Conservation (phyloP, 2,329 filamentous ascomycete genomes). For the Geosmithia morbida region DNA sequence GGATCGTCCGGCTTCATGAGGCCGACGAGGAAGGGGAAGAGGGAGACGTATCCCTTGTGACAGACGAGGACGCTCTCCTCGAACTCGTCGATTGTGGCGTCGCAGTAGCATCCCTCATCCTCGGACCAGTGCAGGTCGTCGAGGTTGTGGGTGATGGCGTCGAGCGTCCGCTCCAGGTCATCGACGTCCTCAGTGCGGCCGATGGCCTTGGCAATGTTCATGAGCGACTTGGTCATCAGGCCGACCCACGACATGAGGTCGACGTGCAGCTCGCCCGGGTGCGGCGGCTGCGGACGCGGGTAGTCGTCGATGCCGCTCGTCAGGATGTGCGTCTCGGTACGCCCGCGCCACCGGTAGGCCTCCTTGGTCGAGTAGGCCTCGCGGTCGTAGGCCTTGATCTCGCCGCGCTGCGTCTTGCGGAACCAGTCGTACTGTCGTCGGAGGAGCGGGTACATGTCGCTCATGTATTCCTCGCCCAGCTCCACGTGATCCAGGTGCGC, state of each 20-base stretch:
- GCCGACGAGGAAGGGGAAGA: conserved; percentile 85
- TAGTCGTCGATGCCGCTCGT: conserved; percentile 96
- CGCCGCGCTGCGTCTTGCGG: conserved; percentile 77
- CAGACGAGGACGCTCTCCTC: conserved; percentile 84
- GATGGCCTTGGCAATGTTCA: conserved; percentile 65
- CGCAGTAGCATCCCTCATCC: conserved; percentile 71
- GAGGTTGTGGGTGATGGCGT: conserved; percentile 71
- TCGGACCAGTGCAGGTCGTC: conserved; percentile 90
- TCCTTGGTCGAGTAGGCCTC: conserved; percentile 81
- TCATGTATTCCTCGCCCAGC: conserved; percentile 56
- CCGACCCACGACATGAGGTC: conserved; percentile 95
- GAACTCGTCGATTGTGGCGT: conserved; percentile 88
- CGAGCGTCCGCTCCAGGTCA: conserved; percentile 56
- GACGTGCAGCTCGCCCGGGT: conserved; percentile 88
- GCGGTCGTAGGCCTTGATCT: conserved; percentile 83
- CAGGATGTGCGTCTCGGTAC: conserved; percentile 72
- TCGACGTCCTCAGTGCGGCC: conserved; percentile 61
- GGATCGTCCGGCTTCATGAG: conserved; percentile 61
- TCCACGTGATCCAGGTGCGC: conserved; percentile 54
- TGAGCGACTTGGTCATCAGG: conserved; percentile 82
- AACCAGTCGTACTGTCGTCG: conserved; percentile 92
- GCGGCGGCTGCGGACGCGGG: conserved; percentile 81
- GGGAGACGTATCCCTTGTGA: conserved; percentile 89
- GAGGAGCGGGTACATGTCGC: conserved; percentile 70
- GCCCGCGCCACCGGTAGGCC: conserved; percentile 88